Evolutionary conservation across 192 early-diverging fungal species (phyloP).

Genomic region (Glomus cerebriforme): DNA sequence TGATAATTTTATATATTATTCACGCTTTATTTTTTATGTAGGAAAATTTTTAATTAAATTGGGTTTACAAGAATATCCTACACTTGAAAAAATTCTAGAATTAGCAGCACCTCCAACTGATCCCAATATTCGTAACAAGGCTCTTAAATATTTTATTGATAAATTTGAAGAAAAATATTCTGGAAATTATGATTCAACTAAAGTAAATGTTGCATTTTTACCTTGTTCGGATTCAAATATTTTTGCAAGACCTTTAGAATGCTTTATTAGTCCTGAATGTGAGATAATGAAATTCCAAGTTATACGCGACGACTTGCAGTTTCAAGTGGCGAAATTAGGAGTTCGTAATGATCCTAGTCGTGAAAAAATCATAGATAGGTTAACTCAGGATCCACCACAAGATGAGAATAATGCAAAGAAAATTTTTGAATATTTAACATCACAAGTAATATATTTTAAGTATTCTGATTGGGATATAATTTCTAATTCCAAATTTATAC

Average conservation of each 20-base stretch:
- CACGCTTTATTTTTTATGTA: constrained; percentile 2
- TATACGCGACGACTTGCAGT: constrained; percentile 54
- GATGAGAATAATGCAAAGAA: constrained; percentile 46
- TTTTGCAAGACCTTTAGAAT: constrained; percentile 60
- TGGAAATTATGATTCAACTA: constrained; percentile 48
- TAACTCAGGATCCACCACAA: constrained; percentile 36
- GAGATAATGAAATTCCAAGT: constrained; percentile 69
- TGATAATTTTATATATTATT: no score
- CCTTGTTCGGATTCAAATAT: constrained; percentile 47
- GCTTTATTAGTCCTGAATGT: constrained; percentile 62
- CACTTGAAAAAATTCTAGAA: constrained; percentile 44
- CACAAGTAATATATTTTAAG: constrained; percentile 59
- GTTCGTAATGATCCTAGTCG: constrained; percentile 62
- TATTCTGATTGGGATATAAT: constrained; percentile 67
- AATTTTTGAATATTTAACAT: constrained; percentile 70
- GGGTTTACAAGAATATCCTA: constrained; percentile 49
- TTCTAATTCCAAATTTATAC: constrained; percentile 61
- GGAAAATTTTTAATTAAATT: constrained; percentile 53
- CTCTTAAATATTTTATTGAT: no score
- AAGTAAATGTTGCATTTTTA: constrained; percentile 61
- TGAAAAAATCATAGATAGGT: constrained; percentile 37
- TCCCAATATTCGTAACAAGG: no score
- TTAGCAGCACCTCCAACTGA: no score
- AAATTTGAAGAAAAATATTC: constrained; percentile 57
- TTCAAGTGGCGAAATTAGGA: constrained; percentile 62